Evolutionary conservation across 1,284 basidiomycete species (phyloP), one percentile per base, ranked within the genome.

Genomic region (Acaromyces ingoldii): DNA sequence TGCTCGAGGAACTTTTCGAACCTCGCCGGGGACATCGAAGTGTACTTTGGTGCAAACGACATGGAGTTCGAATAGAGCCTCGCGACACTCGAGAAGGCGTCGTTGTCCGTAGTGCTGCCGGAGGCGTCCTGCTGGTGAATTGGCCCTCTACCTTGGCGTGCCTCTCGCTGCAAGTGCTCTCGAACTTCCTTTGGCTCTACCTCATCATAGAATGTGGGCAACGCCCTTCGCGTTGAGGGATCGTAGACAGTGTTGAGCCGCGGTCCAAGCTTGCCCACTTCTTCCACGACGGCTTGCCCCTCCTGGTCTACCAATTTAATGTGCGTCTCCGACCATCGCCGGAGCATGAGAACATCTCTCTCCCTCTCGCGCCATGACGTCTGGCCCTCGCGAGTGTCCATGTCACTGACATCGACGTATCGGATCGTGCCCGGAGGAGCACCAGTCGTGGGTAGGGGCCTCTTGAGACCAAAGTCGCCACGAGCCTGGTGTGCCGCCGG

Each of bases 401-500:
- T 49, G 19, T 49, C 44, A 4, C 51, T 45, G 21, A 72, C 50
- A n/a, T 63, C 54, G 26, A 66, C 58, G 50, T 64, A 72, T 9
- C 69, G 65, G 25, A 72, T 36, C 0, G 60, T 57, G 10, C 66
- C 68, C 1, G 55, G 55, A 39, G 58, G 57, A 4, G 62, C 41
- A 22, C 49, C 51, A 9, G 63, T 57, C 38, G 63, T 61, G 22
- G 69, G 63, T 21, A 70, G 57, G 13, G 69, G 55, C 5, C 70
- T 55, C 49, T 72, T 72, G 51, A 72, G 47, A 34, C 71, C 71
- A 55, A 60, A 73, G 51, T 73, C 69, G 25, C 71, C 71, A 19
- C 71, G 61, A 11, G 60, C 58, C 11, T 62, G 53, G 47, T 63
- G 63, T 30, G 69, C 68, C 6, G 58, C 47, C 0, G 71, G 67